Evolutionary conservation across 176 grass and related monocot genomes (phyloP).

Genomic region (Avena sativa): DNA sequence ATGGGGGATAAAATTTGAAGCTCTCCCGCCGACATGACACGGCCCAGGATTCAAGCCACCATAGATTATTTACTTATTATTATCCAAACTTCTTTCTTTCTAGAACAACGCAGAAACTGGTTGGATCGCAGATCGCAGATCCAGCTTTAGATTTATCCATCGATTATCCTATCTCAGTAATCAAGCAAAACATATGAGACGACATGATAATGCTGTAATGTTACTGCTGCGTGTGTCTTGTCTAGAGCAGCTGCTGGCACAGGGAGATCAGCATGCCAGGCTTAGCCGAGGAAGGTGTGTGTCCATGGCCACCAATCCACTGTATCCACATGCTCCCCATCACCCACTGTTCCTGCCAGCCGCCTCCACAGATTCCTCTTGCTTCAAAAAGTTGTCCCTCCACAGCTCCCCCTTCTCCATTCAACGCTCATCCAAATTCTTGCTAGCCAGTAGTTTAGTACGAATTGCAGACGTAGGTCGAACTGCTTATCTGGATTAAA

Average conservation of each 20-base stretch:
- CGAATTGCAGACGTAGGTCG: neutral
- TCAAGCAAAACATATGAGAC: too few species aligned
- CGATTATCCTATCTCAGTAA: too few species aligned
- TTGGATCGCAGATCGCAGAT: neutral
- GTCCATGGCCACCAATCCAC: slow-evolving; percentile 23
- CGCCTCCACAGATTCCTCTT: neutral
- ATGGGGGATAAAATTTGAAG: too few species aligned
- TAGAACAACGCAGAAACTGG: neutral
- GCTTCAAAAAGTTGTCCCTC: neutral
- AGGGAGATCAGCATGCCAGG: slow-evolving; percentile 21
- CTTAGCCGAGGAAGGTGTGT: neutral
- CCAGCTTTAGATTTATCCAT: neutral
- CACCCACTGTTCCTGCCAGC: neutral
- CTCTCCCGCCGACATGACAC: too few species aligned
- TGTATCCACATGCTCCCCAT: slow-evolving; percentile 31
- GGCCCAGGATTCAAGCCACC: too few species aligned
- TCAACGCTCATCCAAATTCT: neutral
- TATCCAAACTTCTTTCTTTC: neutral
- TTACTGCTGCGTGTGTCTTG: neutral
- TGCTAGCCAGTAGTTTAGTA: neutral
- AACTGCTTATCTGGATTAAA: neutral
- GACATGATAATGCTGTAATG: neutral
- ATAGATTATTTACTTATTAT: too few species aligned
- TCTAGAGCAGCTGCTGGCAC: neutral
- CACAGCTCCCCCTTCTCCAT: neutral